phyloP scores from a whole-genome alignment of 192 early-diverging fungal species.

The Neocallimastix lanati region DNA sequence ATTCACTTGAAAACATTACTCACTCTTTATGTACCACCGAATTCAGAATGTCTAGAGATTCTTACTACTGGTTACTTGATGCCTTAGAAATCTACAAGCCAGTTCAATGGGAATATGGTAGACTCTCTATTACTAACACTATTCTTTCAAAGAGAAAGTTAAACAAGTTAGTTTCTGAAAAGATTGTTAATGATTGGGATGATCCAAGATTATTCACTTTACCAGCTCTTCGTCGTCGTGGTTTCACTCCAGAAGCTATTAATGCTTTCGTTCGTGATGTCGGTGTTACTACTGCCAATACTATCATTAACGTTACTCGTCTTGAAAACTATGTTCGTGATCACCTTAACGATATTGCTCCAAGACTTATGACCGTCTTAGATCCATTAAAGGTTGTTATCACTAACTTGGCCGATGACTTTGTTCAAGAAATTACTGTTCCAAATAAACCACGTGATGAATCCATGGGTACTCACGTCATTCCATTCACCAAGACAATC shows the following conservation, averaged over 20 bases:
- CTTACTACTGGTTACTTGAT: slow-evolving; percentile 99
- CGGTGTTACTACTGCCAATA: slow-evolving; percentile 68
- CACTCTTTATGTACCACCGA: slow-evolving; percentile 98
- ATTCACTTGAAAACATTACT: slow-evolving; percentile 99
- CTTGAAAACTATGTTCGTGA: slow-evolving; percentile 91
- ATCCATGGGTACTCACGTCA: slow-evolving; percentile 61
- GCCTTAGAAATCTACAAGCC: slow-evolving; percentile 98
- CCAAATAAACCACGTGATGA: slow-evolving; percentile 79
- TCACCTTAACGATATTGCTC: slow-evolving; percentile 76
- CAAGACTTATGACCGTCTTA: slow-evolving; percentile 79
- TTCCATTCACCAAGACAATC: slow-evolving; percentile 80
- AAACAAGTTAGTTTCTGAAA: slow-evolving; percentile 65
- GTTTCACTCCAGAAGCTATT: slow-evolving; percentile 92
- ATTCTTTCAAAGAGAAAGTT: slow-evolving; percentile 97
- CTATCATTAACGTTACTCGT: slow-evolving; percentile 65
- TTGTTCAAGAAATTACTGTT: slow-evolving; percentile 59
- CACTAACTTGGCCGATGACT: slow-evolving; percentile 61
- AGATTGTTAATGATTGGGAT: slow-evolving; percentile 72
- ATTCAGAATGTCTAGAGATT: slow-evolving; percentile 79
- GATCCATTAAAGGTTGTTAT: slow-evolving; percentile 79
- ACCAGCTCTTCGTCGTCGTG: slow-evolving; percentile 82
- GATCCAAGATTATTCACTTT: slow-evolving; percentile 96
- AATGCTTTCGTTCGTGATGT: slow-evolving; percentile 92
- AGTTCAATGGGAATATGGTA: slow-evolving; percentile 98
- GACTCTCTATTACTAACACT: slow-evolving; percentile 82